Conservation (phyloP, 306 rosid genomes). For the Trichosanthes cucumerina region DNA sequence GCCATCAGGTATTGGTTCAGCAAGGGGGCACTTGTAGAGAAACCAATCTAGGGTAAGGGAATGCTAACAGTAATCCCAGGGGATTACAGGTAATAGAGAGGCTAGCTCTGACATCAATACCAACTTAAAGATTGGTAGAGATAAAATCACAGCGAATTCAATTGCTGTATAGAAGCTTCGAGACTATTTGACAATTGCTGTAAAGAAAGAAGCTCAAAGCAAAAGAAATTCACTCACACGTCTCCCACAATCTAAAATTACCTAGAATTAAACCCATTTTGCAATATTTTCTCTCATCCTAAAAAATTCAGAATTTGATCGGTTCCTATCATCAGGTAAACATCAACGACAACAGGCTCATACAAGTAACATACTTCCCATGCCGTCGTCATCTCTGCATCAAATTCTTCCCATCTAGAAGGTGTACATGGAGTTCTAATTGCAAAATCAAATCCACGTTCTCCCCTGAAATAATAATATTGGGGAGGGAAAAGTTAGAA, state of each 20-base stretch:
- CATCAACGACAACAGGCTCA: not conserved
- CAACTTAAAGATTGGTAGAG: not conserved
- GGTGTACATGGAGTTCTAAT: slow-evolving; percentile 83
- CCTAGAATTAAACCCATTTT: not conserved
- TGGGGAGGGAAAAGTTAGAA: slow-evolving; percentile 1
- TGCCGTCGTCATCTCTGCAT: slow-evolving; percentile 77
- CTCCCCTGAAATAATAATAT: slow-evolving; percentile 43
- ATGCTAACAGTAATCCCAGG: not conserved
- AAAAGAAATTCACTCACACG: not conserved
- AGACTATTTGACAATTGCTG: not conserved
- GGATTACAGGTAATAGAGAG: not conserved
- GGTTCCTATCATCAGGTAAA: not conserved
- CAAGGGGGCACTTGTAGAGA: not conserved
- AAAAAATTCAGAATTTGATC: not conserved
- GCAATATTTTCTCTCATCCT: not conserved
- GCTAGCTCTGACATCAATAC: not conserved
- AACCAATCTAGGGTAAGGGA: not conserved
- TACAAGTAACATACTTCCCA: slow-evolving; percentile 69
- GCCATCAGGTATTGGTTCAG: not conserved
- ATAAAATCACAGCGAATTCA: not conserved
- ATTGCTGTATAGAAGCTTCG: not conserved
- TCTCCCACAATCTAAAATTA: not conserved
- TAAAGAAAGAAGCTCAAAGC: not conserved
- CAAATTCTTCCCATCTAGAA: slow-evolving; percentile 89
- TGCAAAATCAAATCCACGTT: slow-evolving; percentile 75